Evolutionary conservation across 1,139 yeast genomes (phyloP), one percentile per base, ranked within the genome.

Genomic region (Yamadazyma epiphylla): DNA sequence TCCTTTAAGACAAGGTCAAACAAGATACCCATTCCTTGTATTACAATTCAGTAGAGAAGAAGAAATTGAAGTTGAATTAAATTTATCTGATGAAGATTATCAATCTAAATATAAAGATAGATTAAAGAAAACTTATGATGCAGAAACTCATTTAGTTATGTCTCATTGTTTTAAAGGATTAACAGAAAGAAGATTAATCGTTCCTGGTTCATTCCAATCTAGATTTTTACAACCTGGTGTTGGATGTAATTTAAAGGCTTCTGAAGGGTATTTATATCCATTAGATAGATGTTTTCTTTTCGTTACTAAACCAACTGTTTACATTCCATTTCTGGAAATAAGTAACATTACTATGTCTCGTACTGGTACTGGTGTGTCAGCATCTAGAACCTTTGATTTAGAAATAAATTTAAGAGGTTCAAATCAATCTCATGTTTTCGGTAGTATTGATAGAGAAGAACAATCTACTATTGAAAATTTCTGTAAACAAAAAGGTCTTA

Each of bases 261-360:
- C 87, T 31, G 98, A 91, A 62, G 98, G 98, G 23, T 84, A 87
- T 47, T 64, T 91, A 37, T 91, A 85, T 56, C 89, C 95, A 13
- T 71, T 91, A 39, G 98, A 94, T 44, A 84, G 87, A 58, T 86
- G 95, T 35, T 79, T 91, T 53, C 64, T 91, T 43, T 91, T 91
- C 54, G 82, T 91, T 25, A 89, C 96, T 19, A 94, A 94, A 55
- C 96, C 98, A 29, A 88, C 97, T 0, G 77, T 91, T 26, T 85
- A 86, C 55, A 85, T 91, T 42, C 96, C 97, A 32, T 83, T 79
- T 55, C 67, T 83, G 1, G 97, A 91, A 48, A 77, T 91, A 28
- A 69, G 80, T 33, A 72, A 68, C 27, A 78, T 91, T 21, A 79
- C 85, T 19, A 83, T 94, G 64, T 84, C 96, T 3, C 80, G 99